phyloP scores from a whole-genome alignment of 2,329 filamentous ascomycete genomes.

The Venturiaceae sp. region DNA sequence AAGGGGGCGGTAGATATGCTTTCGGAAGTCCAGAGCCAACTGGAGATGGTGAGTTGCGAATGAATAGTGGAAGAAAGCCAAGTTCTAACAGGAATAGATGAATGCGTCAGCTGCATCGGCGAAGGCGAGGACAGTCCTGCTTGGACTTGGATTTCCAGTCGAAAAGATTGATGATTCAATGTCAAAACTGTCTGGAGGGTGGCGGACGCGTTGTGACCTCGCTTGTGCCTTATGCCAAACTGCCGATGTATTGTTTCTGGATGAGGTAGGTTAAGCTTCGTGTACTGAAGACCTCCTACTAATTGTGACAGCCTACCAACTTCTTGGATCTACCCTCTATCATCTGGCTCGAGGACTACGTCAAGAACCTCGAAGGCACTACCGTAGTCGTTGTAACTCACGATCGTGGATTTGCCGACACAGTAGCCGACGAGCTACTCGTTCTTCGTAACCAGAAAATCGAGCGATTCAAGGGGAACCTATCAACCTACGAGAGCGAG shows the following conservation, averaged over 20 bases:
- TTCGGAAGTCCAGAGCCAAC: constrained; percentile 55
- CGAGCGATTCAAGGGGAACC: constrained; percentile 64
- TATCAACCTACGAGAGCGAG: constrained; percentile 61
- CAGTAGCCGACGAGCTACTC: constrained; percentile 65
- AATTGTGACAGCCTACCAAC: constrained; percentile 65
- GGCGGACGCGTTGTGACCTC: constrained; percentile 32
- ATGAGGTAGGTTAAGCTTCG: constrained; percentile 37
- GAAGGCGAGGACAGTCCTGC: constrained; percentile 55
- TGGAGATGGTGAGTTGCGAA: constrained; percentile 52
- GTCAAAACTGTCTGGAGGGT: constrained; percentile 59
- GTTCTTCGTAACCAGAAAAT: constrained; percentile 64
- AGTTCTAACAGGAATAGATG: constrained; percentile 21
- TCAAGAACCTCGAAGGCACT: constrained; percentile 46
- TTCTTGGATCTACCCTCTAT: constrained; percentile 77
- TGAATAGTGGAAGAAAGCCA: not conserved
- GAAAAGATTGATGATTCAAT: constrained; percentile 49
- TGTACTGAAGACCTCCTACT: not conserved
- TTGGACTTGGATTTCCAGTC: constrained; percentile 63
- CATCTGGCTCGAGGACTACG: constrained; percentile 71
- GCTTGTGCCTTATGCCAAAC: constrained; percentile 56
- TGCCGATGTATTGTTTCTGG: constrained; percentile 69
- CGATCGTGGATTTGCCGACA: constrained; percentile 70
- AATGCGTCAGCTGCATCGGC: constrained; percentile 54
- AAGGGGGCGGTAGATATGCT: constrained; percentile 62
- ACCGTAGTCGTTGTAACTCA: constrained; percentile 76